phyloP scores from a whole-genome alignment of 2,329 filamentous ascomycete genomes.

The Exophiala calicioides region DNA sequence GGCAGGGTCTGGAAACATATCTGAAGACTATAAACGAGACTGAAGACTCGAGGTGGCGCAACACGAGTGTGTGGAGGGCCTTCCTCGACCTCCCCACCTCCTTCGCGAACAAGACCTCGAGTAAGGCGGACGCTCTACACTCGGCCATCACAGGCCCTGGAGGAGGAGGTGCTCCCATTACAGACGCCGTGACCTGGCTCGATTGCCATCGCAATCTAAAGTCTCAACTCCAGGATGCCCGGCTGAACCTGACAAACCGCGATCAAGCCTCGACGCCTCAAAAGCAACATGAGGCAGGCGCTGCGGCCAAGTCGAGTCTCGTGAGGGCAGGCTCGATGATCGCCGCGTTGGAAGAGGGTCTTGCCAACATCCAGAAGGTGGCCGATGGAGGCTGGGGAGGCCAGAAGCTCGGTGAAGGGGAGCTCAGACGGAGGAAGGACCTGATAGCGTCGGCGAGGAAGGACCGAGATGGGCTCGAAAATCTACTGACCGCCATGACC shows the following conservation, averaged over 20 bases:
- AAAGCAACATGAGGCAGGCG: conserved; percentile 63
- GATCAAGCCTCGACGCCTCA: conserved; percentile 62
- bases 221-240: conserved; percentile 59
- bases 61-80: conserved; percentile 56
- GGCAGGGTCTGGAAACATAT: conserved; percentile 59
- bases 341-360: conserved; percentile 57
- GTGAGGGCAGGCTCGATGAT: conserved; percentile 59
- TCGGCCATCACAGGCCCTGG: conserved; percentile 45
- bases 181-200: conserved; percentile 61
- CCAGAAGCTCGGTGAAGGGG: conserved; percentile 58
- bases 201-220: conserved; percentile 63
- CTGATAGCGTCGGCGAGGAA: conserved; percentile 59
- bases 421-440: conserved; percentile 60
- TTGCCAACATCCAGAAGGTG: conserved; percentile 44
- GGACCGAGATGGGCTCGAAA: conserved; percentile 63
- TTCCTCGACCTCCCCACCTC: conserved; percentile 59
- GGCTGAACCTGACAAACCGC: conserved; percentile 59
- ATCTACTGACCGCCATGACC: conserved; percentile 60
- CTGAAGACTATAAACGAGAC: conserved; percentile 58
- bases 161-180: conserved; percentile 40
- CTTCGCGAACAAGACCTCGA: conserved; percentile 31
- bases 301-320: conserved; percentile 61
- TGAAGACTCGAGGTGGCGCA: conserved; percentile 60
- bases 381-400: conserved; percentile 31
- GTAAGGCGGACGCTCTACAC: conserved; percentile 43